Conservation (phyloP, 129 eudicot species). For the Deinandra increscens region DNA sequence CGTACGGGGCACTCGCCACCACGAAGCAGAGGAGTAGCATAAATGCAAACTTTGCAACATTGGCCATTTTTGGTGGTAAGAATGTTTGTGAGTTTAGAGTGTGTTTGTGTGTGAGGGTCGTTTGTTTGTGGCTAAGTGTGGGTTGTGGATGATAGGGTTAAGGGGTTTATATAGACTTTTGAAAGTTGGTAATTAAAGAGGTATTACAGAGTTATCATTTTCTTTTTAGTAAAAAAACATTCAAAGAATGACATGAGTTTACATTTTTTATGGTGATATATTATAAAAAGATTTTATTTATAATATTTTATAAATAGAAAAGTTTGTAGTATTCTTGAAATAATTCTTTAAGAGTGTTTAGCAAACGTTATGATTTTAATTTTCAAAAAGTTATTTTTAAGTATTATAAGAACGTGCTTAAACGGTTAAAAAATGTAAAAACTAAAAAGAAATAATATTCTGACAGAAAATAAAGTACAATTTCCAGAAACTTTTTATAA, state of each 20-base stretch:
- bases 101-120: constrained; percentile 1
- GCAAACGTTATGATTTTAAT: no score
- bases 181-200: neutral
- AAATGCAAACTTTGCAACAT: constrained; percentile 17
- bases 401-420: no score
- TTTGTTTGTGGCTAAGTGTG: constrained; percentile 4
- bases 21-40: constrained; percentile 26
- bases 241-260: neutral
- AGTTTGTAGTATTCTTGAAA: no score
- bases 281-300: no score
- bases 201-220: neutral
- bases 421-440: no score
- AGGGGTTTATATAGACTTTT: constrained; percentile 23
- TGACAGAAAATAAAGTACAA: no score
- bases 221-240: neutral
- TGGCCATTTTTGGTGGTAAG: constrained; percentile 4
- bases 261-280: no score
- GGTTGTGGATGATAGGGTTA: constrained; percentile 20
- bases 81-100: neutral
- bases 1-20: constrained; percentile 27
- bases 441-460: no score
- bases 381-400: no score
- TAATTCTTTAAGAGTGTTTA: no score
- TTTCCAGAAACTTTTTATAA: no score
- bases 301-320: no score